Evolutionary conservation across 176 grass and related monocot species (phyloP), one percentile per base, ranked within the genome.

Genomic region (Guadua angustifolia): DNA sequence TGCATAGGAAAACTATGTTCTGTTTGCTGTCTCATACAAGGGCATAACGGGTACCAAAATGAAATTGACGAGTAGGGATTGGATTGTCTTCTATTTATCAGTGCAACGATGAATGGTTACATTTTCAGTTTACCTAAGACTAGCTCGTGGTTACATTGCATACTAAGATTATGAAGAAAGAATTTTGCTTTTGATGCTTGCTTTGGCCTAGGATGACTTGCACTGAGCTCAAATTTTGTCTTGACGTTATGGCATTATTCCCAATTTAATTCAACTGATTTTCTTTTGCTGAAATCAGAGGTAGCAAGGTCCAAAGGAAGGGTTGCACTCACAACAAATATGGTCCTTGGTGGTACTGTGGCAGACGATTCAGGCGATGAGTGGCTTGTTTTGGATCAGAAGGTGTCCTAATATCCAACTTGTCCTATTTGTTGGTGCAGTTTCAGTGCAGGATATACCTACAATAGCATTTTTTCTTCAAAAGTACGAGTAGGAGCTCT

Each of bases 321-420:
- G 66, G 91, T 93, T 75, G 93, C 95, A 61, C 95, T 92, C 74
- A 98, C 95, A 42, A 93, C 93, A 79, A 98, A 98, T 92, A 84
- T 98, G 71, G 89, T 98, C 43, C 91, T 98, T 71, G 95, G 95
- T 73, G 95, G 95, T 80, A 98, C 91, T 65, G 91, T 98, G 76
- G 85, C 83, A 0, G 80, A 93, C 85, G 95, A 98, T 95, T 82
- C 87, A 80, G 82, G 93, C 9, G 86, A 93, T 75, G 93, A 98
- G 87, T 98, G 95, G 95, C 85, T 98, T 84, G 80, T 68, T 85
- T 87, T 98, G 59, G 93, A 98, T 89, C 91, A 98, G 87, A 95
- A 98, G 93, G 93, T 98, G 67, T 82, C 12, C 81, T 22, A 49
- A 11, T 78, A 62, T 33, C 25, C 38, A 12, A 13, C 66, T 57